A percentile compares a stretch with the other conserved stretches of the same genome.
Evolutionary conservation across 768 basidiomycete species (phyloP).

Genomic region (Psilocybe azurescens): DNA sequence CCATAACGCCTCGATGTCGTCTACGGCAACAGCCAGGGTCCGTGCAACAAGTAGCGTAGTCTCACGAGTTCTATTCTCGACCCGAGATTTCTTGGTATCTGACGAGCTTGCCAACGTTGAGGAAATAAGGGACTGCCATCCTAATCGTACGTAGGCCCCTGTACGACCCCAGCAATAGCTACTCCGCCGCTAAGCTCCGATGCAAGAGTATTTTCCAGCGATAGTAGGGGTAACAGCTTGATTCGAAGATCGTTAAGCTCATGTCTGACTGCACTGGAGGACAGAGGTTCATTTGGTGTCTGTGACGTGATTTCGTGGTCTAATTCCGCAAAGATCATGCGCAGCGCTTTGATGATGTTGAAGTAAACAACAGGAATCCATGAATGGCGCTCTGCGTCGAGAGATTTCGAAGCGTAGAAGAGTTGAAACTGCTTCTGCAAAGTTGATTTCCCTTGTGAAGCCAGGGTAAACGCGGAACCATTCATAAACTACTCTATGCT

Average conservation of each 20-base stretch:
- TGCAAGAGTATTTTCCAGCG: slow-evolving; percentile 70
- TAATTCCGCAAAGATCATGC: slow-evolving; percentile 74
- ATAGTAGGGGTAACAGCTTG: slow-evolving; percentile 65
- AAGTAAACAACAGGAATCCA: slow-evolving; percentile 86
- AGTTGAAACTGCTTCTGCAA: slow-evolving; percentile 87
- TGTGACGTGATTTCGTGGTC: slow-evolving; percentile 56
- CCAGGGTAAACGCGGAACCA: not conserved
- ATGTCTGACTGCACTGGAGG: slow-evolving; percentile 27
- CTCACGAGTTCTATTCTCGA: slow-evolving; percentile 22
- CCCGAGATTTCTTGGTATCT: slow-evolving; percentile 26
- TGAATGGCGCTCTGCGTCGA: slow-evolving; percentile 72
- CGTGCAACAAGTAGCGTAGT: slow-evolving; percentile 57
- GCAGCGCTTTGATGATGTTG: slow-evolving; percentile 82
- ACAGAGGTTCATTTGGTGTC: slow-evolving; percentile 26
- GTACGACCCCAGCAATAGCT: slow-evolving; percentile 61
- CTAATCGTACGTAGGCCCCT: slow-evolving; percentile 71
- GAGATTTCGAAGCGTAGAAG: slow-evolving; percentile 71
- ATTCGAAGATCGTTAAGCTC: slow-evolving; percentile 60
- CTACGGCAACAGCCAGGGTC: slow-evolving; percentile 51
- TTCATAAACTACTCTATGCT: not conserved
- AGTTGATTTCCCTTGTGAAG: slow-evolving; percentile 71
- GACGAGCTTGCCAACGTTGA: slow-evolving; percentile 43
- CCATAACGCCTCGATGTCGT: slow-evolving; percentile 72
- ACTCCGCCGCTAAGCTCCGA: slow-evolving; percentile 72
- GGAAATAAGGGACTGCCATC: slow-evolving; percentile 70